Conservation (phyloP, 306 rosid genomes). For the Acmispon strigosus region DNA sequence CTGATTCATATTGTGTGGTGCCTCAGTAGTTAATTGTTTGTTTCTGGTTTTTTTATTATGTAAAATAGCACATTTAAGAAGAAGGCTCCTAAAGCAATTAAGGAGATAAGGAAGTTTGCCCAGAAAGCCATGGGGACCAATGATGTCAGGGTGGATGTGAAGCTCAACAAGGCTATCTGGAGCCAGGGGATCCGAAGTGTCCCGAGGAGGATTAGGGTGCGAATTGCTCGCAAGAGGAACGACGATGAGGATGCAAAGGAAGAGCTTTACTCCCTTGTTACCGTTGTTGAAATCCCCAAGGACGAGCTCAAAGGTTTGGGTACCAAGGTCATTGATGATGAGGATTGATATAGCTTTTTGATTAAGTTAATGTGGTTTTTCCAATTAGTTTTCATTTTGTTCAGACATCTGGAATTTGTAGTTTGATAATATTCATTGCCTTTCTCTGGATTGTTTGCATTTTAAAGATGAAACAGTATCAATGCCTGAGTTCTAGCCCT, state of each 20-base stretch:
- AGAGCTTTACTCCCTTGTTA: conserved; percentile 82
- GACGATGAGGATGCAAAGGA: conserved; percentile 95
- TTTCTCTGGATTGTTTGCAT: background rate
- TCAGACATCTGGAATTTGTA: background rate
- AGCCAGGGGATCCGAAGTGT: conserved; percentile 91
- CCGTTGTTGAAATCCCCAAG: conserved; percentile 69
- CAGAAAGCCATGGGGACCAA: conserved; percentile 83
- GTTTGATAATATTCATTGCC: background rate
- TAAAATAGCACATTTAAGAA: conserved; percentile 72
- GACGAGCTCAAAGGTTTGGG: conserved; percentile 79
- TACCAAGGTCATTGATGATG: conserved; percentile 80
- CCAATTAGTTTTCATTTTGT: background rate
- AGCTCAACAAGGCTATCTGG: conserved; percentile 82
- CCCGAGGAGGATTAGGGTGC: conserved; percentile 82
- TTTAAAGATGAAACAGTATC: background rate
- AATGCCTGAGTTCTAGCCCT: background rate
- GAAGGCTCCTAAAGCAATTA: conserved; percentile 90
- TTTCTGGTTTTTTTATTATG: background rate
- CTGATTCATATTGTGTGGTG: no score
- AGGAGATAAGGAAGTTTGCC: conserved; percentile 90
- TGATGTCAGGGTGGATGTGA: conserved; percentile 87
- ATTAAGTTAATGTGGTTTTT: background rate
- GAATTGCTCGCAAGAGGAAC: conserved; percentile 85
- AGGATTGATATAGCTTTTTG: conserved; percentile 34
- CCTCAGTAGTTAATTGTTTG: no score